A percentile compares a stretch with the other conserved stretches of the same genome.
Conservation (phyloP, 306 rosid genomes). For the Ormosia emarginata region DNA sequence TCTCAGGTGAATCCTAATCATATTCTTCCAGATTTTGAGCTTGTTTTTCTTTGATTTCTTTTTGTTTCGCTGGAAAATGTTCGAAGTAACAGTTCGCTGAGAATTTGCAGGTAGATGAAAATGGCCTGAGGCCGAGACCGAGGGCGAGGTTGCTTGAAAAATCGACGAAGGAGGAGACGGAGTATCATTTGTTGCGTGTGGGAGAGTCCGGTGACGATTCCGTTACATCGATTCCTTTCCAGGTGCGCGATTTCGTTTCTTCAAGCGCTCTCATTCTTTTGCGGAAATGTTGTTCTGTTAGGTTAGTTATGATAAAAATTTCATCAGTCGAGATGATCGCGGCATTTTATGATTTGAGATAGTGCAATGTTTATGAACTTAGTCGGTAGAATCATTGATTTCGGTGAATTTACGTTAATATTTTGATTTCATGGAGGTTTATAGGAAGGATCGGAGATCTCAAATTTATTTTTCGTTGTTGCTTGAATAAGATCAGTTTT, state of each 20-base stretch:
- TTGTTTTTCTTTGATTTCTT: neutral
- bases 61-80: neutral
- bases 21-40: neutral
- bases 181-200: conserved; percentile 33
- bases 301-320: conserved; percentile 7
- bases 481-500: neutral
- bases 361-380: neutral
- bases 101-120: conserved; percentile 39
- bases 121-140: conserved; percentile 35
- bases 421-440: conserved; percentile 13
- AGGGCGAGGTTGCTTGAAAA: conserved; percentile 46
- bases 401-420: neutral
- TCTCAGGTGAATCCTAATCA: conserved; percentile 26
- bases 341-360: neutral
- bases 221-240: conserved; percentile 74
- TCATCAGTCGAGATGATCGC: neutral
- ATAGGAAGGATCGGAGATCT: neutral
- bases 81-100: neutral
- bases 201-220: conserved; percentile 80
- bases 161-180: conserved; percentile 34
- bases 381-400: neutral
- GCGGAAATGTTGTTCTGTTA: neutral
- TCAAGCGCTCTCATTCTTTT: neutral
- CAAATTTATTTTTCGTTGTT: neutral
- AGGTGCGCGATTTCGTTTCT: conserved; percentile 50